A percentile compares a stretch with the other conserved stretches of the same genome.
Evolutionary conservation across 1,139 yeast species (phyloP).

Genomic region (Suhomyces maxii): DNA sequence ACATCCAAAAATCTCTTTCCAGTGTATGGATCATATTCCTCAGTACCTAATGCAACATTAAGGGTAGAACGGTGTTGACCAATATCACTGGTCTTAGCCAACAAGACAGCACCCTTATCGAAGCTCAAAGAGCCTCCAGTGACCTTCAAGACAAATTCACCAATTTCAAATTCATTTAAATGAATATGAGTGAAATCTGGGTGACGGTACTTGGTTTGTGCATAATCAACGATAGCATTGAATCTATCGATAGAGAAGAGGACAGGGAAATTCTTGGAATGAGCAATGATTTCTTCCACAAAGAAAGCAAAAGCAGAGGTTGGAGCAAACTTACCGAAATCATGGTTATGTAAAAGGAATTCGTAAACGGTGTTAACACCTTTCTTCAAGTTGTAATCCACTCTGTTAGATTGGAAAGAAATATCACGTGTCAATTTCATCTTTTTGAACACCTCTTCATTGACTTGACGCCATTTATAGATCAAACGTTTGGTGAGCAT

Average conservation of each 20-base stretch:
- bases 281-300: slow-evolving; percentile 51
- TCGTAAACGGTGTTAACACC: slow-evolving; percentile 47
- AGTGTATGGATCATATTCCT: slow-evolving; percentile 59
- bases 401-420: slow-evolving; percentile 34
- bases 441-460: slow-evolving; percentile 49
- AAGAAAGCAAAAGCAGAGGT: slow-evolving; percentile 51
- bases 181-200: slow-evolving; percentile 58
- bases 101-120: slow-evolving; percentile 61
- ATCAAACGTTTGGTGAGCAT: slow-evolving; percentile 69
- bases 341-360: slow-evolving; percentile 37
- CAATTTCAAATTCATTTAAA: slow-evolving; percentile 65
- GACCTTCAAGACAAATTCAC: slow-evolving; percentile 56
- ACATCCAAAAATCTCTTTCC: slow-evolving; percentile 53
- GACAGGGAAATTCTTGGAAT: slow-evolving; percentile 54
- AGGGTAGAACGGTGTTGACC: slow-evolving; percentile 48
- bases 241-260: slow-evolving; percentile 74
- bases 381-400: slow-evolving; percentile 37
- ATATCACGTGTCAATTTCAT: slow-evolving; percentile 51
- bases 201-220: slow-evolving; percentile 63
- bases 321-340: slow-evolving; percentile 39
- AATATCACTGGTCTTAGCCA: slow-evolving; percentile 53
- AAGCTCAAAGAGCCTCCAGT: slow-evolving; percentile 56
- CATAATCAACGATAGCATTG: slow-evolving; percentile 58
- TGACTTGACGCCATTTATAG: slow-evolving; percentile 56
- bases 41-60: slow-evolving; percentile 57